Base-by-base conservation (phyloP, 202 grass and related monocot species). In the Bolboschoenoplectus hybrid region DNA sequence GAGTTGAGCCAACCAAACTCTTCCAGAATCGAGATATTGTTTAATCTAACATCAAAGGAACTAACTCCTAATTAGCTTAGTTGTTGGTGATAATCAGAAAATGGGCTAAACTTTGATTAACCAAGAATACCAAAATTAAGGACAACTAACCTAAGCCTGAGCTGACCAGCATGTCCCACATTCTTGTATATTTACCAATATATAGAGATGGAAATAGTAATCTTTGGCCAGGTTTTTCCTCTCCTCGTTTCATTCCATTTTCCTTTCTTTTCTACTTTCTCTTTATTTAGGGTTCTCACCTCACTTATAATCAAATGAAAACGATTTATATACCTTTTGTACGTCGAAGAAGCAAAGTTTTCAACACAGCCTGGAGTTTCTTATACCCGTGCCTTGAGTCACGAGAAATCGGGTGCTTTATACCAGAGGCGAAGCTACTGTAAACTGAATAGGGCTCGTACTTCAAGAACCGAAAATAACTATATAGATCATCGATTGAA, bases 391-490 rank as follows among this genome's bases (percentile, higher is more conserved):
- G 74, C 78, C 80, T 63, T 76, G 93, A 84, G 87, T 99, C 72
- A 88, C 90, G 92, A 44, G 93, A 90, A 86, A 99, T 99, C 70
- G 89, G 93, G 20, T 99, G 87, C 71, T 99, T 99, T 84, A 99
- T 96, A 79, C 89, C 87, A 26, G 97, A 75, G 87, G 89, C 92
- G 87, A 99, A 99, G 26, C 91, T 96, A 71, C 56, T 90, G 86
- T 94, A 96, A 2, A 82, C 80, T 67, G 93, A 90, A 88, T 94
- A 96, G 1, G 97, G 97, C 67, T 99, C 93, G 62, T 92, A 99
- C 92, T 94, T 99, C 74, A 99, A 91, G 88, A 99, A 99, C 62
- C 90, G 97, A 39, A 99, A 99, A 89, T 99, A 99, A 47, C 93
- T 99, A 80, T 92, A 99, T 16, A 99, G 82, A 38, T 96, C 97